Evolutionary conservation across 2,329 filamentous ascomycete genomes (phyloP).

Genomic region (Paracoccidioides lutzii): DNA sequence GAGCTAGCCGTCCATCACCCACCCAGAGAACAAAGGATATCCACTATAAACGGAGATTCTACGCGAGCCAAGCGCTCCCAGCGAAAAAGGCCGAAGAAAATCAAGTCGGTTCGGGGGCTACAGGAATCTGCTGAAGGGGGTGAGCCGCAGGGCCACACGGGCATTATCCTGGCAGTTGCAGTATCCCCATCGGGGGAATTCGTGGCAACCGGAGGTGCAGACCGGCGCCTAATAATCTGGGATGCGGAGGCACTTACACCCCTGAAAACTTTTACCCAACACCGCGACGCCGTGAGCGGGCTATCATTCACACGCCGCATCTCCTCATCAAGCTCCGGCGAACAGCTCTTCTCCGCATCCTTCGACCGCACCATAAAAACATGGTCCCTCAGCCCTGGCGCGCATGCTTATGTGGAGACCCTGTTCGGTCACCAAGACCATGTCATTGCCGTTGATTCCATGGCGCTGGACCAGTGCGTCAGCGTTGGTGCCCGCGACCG

Average conservation of each 20-base stretch:
- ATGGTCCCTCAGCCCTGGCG: conserved; percentile 66
- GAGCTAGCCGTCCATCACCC: conserved; percentile 47
- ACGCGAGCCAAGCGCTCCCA: conserved; percentile 42
- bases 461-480: conserved; percentile 77
- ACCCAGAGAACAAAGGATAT: conserved; percentile 33
- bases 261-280: conserved; percentile 75
- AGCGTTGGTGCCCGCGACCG: conserved; percentile 84
- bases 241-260: conserved; percentile 66
- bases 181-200: conserved; percentile 82
- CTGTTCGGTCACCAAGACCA: conserved; percentile 92
- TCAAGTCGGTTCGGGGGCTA: conserved; percentile 37
- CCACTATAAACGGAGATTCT: conserved; percentile 52
- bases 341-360: conserved; percentile 83
- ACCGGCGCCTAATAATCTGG: conserved; percentile 78
- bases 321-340: conserved; percentile 40
- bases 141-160: conserved; percentile 59
- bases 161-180: conserved; percentile 68
- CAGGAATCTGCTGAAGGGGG: conserved; percentile 27
- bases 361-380: conserved; percentile 90
- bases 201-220: conserved; percentile 77
- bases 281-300: conserved; percentile 75
- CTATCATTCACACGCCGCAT: conserved; percentile 76
- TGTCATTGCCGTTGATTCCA: conserved; percentile 69
- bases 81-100: conserved; percentile 32
- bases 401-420: conserved; percentile 87